Evolutionary conservation across 495 filamentous ascomycete species (phyloP), one percentile per base, ranked within the genome.

Genomic region (Pyronema omphalodes): DNA sequence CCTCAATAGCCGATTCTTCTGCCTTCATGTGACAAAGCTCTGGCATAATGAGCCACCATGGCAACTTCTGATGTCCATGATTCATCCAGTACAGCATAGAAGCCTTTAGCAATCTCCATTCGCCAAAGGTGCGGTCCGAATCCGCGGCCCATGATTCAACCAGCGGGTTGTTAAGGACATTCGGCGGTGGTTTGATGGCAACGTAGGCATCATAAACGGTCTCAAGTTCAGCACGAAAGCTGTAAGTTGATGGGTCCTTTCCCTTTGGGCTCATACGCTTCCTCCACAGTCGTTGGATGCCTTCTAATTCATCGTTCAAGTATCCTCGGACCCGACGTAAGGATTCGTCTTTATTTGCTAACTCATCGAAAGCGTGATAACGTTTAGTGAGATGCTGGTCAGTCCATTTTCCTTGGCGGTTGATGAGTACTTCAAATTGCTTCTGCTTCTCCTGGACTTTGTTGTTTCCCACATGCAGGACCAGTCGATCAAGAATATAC

Each of bases 401-500:
- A 46, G 52, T 45, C 14, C 49, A 52, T 1, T 3, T 57, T 5
- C 18, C 37, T 19, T 59, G 65, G 37, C 39, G 57, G 39, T 51
- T 29, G 14, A 58, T 58, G 17, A 54, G 41, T 9, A 68, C 60
- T 2, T 68, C 62, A 49, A 76, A 74, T 0, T 61, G 51, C 3
- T 62, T 55, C 18, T 77, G 69, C 7, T 74, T 67, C 11, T 60
- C 60, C 0, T 79, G 66, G 7, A 80, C 76, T 1, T 61, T 63
- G 8, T 75, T 59, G 9, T 76, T 29, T 29, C 23, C 74, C 3
- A 86, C 72, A 0, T 66, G 57, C 52, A 86, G 86, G 52, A 79
- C 80, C 33, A 95, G 69, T 33, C 77, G 75, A 62, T 94, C 88
- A 50, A 88, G 74, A 44, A 93, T 77, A 58, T 29, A 29, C 23